These are phyloP conservation scores for Brassica carinata DNA, from an alignment of 345 rosid genomes.

Conservation along the genomic window DNA sequence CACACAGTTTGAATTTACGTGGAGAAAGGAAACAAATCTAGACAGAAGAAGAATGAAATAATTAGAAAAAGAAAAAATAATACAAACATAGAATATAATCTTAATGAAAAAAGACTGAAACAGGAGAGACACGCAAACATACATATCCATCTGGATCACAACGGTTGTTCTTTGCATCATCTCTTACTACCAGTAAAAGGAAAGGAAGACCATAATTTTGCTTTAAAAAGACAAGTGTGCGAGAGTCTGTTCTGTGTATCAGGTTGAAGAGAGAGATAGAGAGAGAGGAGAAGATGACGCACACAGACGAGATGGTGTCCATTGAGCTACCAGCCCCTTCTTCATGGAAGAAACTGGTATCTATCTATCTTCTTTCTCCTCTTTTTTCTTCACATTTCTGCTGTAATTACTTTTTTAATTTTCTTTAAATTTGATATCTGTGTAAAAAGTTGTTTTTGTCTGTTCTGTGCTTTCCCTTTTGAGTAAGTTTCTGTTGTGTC, in stretches of 20 bases:
- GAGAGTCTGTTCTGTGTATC: slow-evolving; percentile 14
- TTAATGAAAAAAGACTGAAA: not conserved
- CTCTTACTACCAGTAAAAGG: slow-evolving; percentile 24
- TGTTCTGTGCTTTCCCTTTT: slow-evolving; percentile 20
- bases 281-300: slow-evolving; percentile 41
- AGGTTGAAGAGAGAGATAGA: not conserved
- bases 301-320: slow-evolving; percentile 58
- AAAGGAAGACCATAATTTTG: slow-evolving; percentile 14
- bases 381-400: not conserved
- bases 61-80: not conserved
- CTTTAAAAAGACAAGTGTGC: not conserved
- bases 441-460: not conserved
- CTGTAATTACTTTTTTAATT: not conserved
- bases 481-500: slow-evolving; percentile 4
- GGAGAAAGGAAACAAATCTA: not conserved
- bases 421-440: not conserved
- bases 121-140: slow-evolving; percentile 38
- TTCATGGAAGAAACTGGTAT: slow-evolving; percentile 82
- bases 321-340: slow-evolving; percentile 81
- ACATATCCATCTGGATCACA: slow-evolving; percentile 34
- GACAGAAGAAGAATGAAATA: not conserved
- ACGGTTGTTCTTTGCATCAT: slow-evolving; percentile 32
- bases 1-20: slow-evolving; percentile 28
- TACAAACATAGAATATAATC: not conserved
- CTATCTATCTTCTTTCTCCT: not conserved